Base-by-base conservation (phyloP, 805 yeast species). In the Teunomyces tritomae region DNA sequence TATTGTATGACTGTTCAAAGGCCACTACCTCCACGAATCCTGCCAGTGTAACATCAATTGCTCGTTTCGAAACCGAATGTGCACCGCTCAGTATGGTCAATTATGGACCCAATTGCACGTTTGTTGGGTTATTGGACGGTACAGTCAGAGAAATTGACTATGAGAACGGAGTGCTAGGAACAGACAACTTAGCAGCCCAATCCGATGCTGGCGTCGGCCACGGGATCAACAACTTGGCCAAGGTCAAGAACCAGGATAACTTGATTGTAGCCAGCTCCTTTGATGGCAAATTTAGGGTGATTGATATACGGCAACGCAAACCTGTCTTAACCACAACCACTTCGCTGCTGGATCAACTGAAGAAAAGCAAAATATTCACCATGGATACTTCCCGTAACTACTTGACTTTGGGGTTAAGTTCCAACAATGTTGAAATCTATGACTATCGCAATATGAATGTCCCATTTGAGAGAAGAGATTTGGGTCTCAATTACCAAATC, bases 401-500 rank as follows among this genome's bases (percentile, higher is more conserved):
- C 43, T 49, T 85, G 8, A 78, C 83, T 1, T 72, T 84, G 10
- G 87, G 81, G 0, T 69, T 80, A 68, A 67, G 84, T 0, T 66
- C 73, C 10, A 74, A 86, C 35, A 64, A 67, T 14, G 74, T 85
- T 1, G 78, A 80, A 50, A 68, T 85, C 9, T 84, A 80, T 59
- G 90, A 86, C 53, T 57, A 74, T 8, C 66, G 86, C 24, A 71
- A 75, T 43, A 59, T 75, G 47, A 49, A 53, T 0, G 47, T 56
- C 3, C 85, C 88, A 0, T 48, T 77, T 11, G 78, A 76, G 47
- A 62, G 70, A 3, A 65, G 87, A 34, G 86, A 83, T 48, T 77
- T 84, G 33, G 88, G 91, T 0, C 70, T 88, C 45, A 80, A 80
- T 55, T 80, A 80, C 57, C 90, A 86, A 63, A 79, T 84, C 1